These are phyloP conservation scores for Adansonia rubrostipa DNA, from an alignment of 441 rosid genomes.

Conservation along the genomic window DNA sequence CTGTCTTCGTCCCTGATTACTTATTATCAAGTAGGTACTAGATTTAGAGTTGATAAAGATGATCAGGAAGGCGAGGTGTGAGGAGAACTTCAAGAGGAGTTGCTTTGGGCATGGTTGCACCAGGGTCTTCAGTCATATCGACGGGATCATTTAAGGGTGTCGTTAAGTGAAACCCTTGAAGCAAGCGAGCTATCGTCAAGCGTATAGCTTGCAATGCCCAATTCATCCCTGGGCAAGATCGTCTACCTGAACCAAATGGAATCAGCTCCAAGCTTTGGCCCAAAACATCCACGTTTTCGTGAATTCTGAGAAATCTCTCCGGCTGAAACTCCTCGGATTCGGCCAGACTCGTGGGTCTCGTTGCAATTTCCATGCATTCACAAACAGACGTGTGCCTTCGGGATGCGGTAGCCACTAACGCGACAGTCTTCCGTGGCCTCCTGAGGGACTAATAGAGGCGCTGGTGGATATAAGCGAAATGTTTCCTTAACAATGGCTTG, in stretches of 20 bases:
- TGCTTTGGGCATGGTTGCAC: constrained; percentile 41
- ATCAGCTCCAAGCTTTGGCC: constrained; percentile 41
- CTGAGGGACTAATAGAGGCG: constrained; percentile 25
- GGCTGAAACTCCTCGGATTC: constrained; percentile 38
- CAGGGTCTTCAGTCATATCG: constrained; percentile 49
- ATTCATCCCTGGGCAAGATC: constrained; percentile 50
- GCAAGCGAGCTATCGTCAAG: constrained; percentile 41
- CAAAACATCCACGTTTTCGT: constrained; percentile 29
- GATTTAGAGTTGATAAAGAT: constrained; percentile 12
- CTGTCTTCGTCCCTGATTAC: too few species aligned
- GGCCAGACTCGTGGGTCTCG: constrained; percentile 48
- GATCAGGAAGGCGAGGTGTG: constrained; percentile 38
- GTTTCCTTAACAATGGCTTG: constrained; percentile 39
- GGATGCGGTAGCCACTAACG: constrained; percentile 26
- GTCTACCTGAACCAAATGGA: constrained; percentile 51
- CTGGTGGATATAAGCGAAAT: constrained; percentile 33
- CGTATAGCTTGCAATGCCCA: constrained; percentile 36
- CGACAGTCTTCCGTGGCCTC: constrained; percentile 34
- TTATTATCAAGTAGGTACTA: not conserved
- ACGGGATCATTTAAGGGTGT: constrained; percentile 26
- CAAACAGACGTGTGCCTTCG: constrained; percentile 32
- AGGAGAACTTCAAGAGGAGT: constrained; percentile 41
- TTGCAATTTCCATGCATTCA: constrained; percentile 44
- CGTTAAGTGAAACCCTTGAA: constrained; percentile 47
- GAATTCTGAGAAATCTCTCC: constrained; percentile 44